Percentiles rank a stretch among this genome's conserved stretches.
Conservation (phyloP, 2,329 filamentous ascomycete species). For the Microcyclosporella mali region DNA sequence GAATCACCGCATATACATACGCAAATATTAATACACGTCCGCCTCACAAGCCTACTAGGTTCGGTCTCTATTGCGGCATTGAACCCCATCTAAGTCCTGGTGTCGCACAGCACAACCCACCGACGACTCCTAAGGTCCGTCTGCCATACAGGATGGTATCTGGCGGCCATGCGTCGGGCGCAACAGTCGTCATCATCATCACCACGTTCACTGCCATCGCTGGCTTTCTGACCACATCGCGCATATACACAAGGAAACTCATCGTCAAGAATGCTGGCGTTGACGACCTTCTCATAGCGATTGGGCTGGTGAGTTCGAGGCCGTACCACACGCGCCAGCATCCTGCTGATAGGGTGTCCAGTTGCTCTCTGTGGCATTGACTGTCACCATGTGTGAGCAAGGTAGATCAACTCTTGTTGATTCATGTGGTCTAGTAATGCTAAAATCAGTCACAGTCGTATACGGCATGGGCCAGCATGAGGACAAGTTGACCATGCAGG, state of each 20-base stretch:
- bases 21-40: no score
- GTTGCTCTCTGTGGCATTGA: slow-evolving; percentile 10
- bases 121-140: no score
- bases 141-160: not conserved
- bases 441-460: slow-evolving; percentile 10
- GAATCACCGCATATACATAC: no score
- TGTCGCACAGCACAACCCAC: no score
- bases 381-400: slow-evolving; percentile 13
- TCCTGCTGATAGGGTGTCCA: slow-evolving; percentile 2
- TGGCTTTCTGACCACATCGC: slow-evolving; percentile 5
- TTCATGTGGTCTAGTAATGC: not conserved
- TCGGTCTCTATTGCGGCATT: no score
- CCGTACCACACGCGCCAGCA: not conserved
- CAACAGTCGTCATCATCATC: slow-evolving; percentile 6
- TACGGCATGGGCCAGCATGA: slow-evolving; percentile 17
- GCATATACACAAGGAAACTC: slow-evolving; percentile 8
- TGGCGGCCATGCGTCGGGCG: slow-evolving; percentile 9
- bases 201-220: slow-evolving; percentile 9
- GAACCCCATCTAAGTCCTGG: no score
- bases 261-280: slow-evolving; percentile 12
- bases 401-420: slow-evolving; percentile 2
- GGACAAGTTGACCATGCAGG: slow-evolving; percentile 2
- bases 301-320: slow-evolving; percentile 8
- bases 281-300: slow-evolving; percentile 13
- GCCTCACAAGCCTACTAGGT: no score